Evolutionary conservation across 768 basidiomycete genomes (phyloP), one percentile per base, ranked within the genome.

Genomic region (Sporobolomyces pararoseus): DNA sequence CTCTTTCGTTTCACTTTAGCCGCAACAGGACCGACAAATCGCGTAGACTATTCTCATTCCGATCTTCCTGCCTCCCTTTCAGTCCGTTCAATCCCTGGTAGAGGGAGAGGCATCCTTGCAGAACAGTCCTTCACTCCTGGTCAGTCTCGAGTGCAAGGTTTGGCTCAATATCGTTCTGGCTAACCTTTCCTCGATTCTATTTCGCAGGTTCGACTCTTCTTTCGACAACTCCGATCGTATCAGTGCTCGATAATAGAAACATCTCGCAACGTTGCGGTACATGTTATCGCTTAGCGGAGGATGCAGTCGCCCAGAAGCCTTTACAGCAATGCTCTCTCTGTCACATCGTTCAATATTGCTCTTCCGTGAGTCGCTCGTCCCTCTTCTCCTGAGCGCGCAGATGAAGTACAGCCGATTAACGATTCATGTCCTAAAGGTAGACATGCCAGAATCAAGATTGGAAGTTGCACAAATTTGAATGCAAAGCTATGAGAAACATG

Each of bases 261-360:
- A 19, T 71, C 39, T 9, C 12, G 6, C 16, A 23, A 19, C 63
- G 68, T 6, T 74, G 73, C 58, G 53, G 53, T 49, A 14, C 23
- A 29, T 74, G 73, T 54, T 71, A 49, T 16, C 54, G 54, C 2
- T 29, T 69, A 14, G 21, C n/a, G 0, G 66, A 73, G 2, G 78
- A 83, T 17, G 47, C 69, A 34, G 72, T 79, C 1, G 34, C 79
- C 0, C 66, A 77, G 25, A 78, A 81, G 42, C 52, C 44, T 0
- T 77, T 92, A 66, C 87, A 85, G 76, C 82, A 89, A 57, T 97
- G 95, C 78, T 85, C 87, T 0, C 82, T 81, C 7, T 98, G 95
- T 78, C 84, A 84, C 57, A 79, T 81, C 0, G 77, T 90, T 1
- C 83, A 85, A 76, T 98, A 97, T 75, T 97, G 95, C 77, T 84